Evolutionary conservation across 192 early-diverging fungal genomes (phyloP), one percentile per base, ranked within the genome.

Genomic region (Rhizoclosmatium globosum): DNA sequence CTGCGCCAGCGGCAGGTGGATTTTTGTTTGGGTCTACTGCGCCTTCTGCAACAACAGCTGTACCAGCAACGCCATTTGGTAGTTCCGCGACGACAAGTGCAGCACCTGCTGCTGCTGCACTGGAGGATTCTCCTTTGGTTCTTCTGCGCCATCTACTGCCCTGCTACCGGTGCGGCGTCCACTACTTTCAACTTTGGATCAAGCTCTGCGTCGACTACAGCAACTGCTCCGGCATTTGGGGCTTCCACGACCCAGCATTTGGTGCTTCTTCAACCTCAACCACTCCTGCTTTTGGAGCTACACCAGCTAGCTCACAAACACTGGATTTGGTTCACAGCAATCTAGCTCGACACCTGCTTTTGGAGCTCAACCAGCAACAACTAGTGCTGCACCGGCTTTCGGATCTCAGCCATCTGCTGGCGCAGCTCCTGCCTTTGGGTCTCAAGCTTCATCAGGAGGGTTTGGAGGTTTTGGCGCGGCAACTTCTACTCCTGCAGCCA

Each of bases 201-300:
- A 17, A 53, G 9, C 9, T 17, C 50, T 53, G 50, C 50, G 9
- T 7, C 50, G 9, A 17, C 50, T 53, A 7, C 50, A 53, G 1
- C 50, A 53, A 53, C 50, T 17, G 17, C 50, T 17, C 50, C 62
- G 7, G 7, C 62, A 64, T 64, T 42, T 64, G 62, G 62, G 11
- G 23, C 62, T 17, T 6, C 62, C 62, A 11, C 62, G 62, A 64
- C 21, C 21, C 41, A 64, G 41, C 62, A 47, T 69, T 69, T 69
- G 47, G 47, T 47, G 42, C 67, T 39, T 13, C 62, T 23, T 13
- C 62, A 4, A 23, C 62, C 13, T 13, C 62, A 64, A 23, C 62
- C 2, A 41, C 62, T 21, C 4, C 62, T 64, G 23, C 62, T 21
- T 64, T 64, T 41, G 62, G 62, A 21, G 62, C 62, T 3, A 41